Evolutionary conservation across 2,329 filamentous ascomycete species (phyloP).

Genomic region (Phialocephala subalpina): DNA sequence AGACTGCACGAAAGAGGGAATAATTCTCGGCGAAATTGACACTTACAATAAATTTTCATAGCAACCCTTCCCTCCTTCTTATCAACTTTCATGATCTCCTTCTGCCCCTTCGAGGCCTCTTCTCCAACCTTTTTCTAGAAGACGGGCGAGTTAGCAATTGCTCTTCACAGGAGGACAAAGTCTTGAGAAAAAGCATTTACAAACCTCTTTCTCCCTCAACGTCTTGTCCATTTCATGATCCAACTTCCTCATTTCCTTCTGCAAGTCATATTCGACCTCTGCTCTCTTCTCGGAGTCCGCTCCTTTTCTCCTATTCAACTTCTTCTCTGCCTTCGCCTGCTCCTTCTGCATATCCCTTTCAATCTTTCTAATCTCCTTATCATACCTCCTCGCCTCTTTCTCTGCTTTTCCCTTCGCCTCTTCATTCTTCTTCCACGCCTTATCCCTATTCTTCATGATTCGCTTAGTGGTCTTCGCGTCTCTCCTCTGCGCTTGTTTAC

Average conservation of each 20-base stretch:
- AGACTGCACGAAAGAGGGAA: no score
- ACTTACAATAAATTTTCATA: constrained; percentile 28
- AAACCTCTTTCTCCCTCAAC: background rate
- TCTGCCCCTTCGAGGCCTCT: constrained; percentile 5
- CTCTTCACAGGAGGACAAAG: no score
- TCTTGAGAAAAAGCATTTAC: no score
- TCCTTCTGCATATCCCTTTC: constrained; percentile 6
- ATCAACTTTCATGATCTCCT: constrained; percentile 5
- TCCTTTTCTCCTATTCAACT: constrained; percentile 1
- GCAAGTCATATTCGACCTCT: background rate
- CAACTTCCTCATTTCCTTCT: constrained; percentile 15
- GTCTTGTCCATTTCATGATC: constrained; percentile 14
- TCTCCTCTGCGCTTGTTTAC: constrained; percentile 21
- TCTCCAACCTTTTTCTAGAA: constrained; percentile 1
- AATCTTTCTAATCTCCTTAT: constrained; percentile 11
- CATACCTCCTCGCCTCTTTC: background rate
- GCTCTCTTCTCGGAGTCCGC: background rate
- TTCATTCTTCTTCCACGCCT: constrained; percentile 2
- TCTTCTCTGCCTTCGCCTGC: background rate
- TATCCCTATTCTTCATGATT: constrained; percentile 10
- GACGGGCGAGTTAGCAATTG: no score
- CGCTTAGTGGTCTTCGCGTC: constrained; percentile 17
- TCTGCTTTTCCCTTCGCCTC: background rate
- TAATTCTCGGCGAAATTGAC: no score
- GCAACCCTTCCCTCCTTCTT: constrained; percentile 16